Evolutionary conservation across 2,329 filamentous ascomycete genomes (phyloP).

Genomic region (Penicillium crustosum): DNA sequence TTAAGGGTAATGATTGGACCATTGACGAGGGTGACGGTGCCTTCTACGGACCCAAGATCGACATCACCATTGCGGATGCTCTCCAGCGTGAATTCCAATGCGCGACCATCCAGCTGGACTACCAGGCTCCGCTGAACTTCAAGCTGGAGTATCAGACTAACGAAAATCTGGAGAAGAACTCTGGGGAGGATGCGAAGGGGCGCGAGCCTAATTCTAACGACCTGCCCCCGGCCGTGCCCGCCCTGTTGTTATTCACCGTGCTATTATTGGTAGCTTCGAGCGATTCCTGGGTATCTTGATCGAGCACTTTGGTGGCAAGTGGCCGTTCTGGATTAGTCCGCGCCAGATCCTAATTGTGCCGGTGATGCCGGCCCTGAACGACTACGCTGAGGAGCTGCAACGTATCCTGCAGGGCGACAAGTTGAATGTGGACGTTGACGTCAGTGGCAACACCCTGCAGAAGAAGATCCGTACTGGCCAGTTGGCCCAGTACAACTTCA

Average conservation of each 20-base stretch:
- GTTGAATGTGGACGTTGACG: slow-evolving; percentile 50
- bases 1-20: slow-evolving; percentile 75
- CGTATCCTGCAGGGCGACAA: slow-evolving; percentile 46
- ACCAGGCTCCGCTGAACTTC: slow-evolving; percentile 82
- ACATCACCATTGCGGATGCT: slow-evolving; percentile 90
- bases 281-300: slow-evolving; percentile 53
- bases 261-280: slow-evolving; percentile 53
- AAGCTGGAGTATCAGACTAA: slow-evolving; percentile 81
- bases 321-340: slow-evolving; percentile 55
- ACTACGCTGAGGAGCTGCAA: slow-evolving; percentile 51
- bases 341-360: slow-evolving; percentile 53
- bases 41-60: slow-evolving; percentile 98
- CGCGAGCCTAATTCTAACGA: slow-evolving; percentile 42
- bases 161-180: slow-evolving; percentile 56
- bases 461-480: slow-evolving; percentile 55
- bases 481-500: slow-evolving; percentile 52
- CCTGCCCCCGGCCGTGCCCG: slow-evolving; percentile 46
- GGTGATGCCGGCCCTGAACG: slow-evolving; percentile 51
- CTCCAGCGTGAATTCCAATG: slow-evolving; percentile 83
- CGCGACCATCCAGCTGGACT: slow-evolving; percentile 92
- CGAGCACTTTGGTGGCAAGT: slow-evolving; percentile 54
- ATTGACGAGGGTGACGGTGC: slow-evolving; percentile 93
- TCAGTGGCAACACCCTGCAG: slow-evolving; percentile 51
- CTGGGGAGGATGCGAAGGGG: slow-evolving; percentile 35
- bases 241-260: slow-evolving; percentile 53